These are phyloP conservation scores for Apiotrichum porosum DNA, from an alignment of 1,284 basidiomycete species.

Conservation along the genomic window DNA sequence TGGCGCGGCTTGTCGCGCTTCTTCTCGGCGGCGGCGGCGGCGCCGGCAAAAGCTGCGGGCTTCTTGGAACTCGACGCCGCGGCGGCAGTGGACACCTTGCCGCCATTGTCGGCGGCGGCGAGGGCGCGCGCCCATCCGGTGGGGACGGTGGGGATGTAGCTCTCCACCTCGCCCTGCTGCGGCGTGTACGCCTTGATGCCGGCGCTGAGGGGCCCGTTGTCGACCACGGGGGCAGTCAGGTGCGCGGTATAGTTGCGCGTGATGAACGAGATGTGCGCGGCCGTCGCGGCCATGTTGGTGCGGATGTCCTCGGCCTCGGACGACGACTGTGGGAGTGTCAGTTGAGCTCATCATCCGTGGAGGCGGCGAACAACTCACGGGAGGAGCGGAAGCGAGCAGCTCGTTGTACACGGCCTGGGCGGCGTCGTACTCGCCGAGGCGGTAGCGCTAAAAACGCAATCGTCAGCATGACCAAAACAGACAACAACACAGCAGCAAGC, in stretches of 20 bases:
- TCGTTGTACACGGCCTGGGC: conserved; percentile 72
- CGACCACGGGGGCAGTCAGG: conserved; percentile 23
- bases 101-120: not conserved
- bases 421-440: conserved; percentile 65
- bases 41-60: too few relatives aligned
- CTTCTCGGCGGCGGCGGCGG: conserved; percentile 2
- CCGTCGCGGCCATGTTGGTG: conserved; percentile 71
- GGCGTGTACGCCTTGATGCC: conserved; percentile 16
- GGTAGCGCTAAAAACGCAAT: conserved; percentile 66
- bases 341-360: too few relatives aligned
- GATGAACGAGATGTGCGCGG: conserved; percentile 75
- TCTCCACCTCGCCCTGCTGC: conserved; percentile 33
- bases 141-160: conserved; percentile 36
- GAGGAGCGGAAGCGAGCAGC: conserved; percentile 66
- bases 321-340: conserved; percentile 58
- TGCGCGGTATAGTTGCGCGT: conserved; percentile 60
- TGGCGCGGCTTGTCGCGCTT: conserved; percentile 35
- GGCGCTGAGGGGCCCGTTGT: conserved; percentile 8
- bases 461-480: conserved; percentile 1
- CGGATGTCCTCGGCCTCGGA: conserved; percentile 80
- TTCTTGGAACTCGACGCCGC: conserved; percentile 6
- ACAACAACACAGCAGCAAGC: too few relatives aligned
- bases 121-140: conserved; percentile 34
- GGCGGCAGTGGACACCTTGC: conserved; percentile 1
- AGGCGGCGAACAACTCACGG: conserved; percentile 55